These are phyloP conservation scores for Naganishia antarctica DNA, from an alignment of 768 basidiomycete genomes.

Conservation along the genomic window DNA sequence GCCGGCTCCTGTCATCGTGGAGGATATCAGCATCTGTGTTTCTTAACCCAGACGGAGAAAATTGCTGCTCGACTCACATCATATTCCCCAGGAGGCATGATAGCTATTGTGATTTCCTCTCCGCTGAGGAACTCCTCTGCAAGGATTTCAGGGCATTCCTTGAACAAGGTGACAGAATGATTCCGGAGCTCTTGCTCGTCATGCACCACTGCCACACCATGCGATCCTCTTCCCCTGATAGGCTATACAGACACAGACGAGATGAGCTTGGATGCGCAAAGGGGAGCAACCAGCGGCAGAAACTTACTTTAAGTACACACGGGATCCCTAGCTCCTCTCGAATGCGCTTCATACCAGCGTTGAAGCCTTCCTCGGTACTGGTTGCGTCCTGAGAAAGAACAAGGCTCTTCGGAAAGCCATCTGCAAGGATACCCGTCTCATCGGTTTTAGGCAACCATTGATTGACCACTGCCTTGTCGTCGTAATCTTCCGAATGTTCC, in stretches of 20 bases:
- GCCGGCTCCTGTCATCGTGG: conserved; percentile 1
- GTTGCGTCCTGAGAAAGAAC: conserved; percentile 10
- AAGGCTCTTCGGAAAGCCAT: conserved; percentile 26
- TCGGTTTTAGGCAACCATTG: conserved; percentile 33
- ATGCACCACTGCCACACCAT: conserved; percentile 37
- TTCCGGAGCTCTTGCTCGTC: conserved; percentile 26
- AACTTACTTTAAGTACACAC: conserved; percentile 31
- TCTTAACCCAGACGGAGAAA: too few species aligned
- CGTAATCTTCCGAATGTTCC: conserved; percentile 33
- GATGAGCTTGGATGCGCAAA: too few species aligned
- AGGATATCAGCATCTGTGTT: neutral
- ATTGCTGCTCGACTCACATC: conserved; percentile 30
- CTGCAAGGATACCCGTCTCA: conserved; percentile 29
- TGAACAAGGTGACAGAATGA: conserved; percentile 1
- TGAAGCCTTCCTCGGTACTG: conserved; percentile 14
- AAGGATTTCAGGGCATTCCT: conserved; percentile 8
- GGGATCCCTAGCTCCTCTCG: conserved; percentile 29
- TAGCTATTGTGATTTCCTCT: conserved; percentile 43
- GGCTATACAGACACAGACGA: too few species aligned
- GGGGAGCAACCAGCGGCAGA: too few species aligned
- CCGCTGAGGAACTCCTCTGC: conserved; percentile 36
- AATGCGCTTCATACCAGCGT: conserved; percentile 9
- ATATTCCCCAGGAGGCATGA: conserved; percentile 44
- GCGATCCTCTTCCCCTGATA: conserved; percentile 42
- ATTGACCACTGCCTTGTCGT: conserved; percentile 44